Evolutionary conservation across 2,329 filamentous ascomycete genomes (phyloP).

Genomic region (Lasiodiplodia sp.): DNA sequence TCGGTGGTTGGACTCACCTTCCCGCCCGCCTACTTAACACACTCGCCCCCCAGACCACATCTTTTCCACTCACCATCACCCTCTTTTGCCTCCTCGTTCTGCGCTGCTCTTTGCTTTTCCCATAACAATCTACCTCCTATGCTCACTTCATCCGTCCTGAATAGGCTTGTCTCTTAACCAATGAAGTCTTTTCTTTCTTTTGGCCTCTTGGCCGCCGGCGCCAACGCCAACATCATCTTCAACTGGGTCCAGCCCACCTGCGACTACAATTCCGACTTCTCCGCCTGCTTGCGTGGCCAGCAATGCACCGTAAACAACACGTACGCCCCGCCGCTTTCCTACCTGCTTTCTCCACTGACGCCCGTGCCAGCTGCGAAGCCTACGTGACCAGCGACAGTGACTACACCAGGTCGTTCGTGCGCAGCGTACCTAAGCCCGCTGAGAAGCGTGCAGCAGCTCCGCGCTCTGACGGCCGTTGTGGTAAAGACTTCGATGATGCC

Average conservation of each 20-base stretch:
- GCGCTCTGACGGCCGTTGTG: constrained; percentile 39
- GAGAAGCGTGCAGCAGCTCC: constrained; percentile 39
- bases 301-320: constrained; percentile 45
- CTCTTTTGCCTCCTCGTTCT: not conserved
- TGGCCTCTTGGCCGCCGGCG: constrained; percentile 40
- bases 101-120: constrained; percentile 5
- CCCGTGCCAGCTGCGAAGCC: constrained; percentile 4
- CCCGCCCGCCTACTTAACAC: not conserved
- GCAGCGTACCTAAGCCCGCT: constrained; percentile 37
- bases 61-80: not conserved
- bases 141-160: constrained; percentile 16
- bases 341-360: not conserved
- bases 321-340: constrained; percentile 35
- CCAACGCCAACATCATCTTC: constrained; percentile 59
- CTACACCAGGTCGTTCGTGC: constrained; percentile 39
- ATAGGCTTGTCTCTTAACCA: constrained; percentile 12
- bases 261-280: constrained; percentile 38
- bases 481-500: constrained; percentile 37
- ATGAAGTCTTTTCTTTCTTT: constrained; percentile 30
- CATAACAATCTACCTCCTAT: constrained; percentile 12
- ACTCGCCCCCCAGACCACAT: not conserved
- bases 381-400: constrained; percentile 33
- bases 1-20: not conserved
- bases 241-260: constrained; percentile 55
- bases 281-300: constrained; percentile 48